Base-by-base conservation (phyloP, 2,329 filamentous ascomycete species). In the Colletotrichum tabaci region DNA sequence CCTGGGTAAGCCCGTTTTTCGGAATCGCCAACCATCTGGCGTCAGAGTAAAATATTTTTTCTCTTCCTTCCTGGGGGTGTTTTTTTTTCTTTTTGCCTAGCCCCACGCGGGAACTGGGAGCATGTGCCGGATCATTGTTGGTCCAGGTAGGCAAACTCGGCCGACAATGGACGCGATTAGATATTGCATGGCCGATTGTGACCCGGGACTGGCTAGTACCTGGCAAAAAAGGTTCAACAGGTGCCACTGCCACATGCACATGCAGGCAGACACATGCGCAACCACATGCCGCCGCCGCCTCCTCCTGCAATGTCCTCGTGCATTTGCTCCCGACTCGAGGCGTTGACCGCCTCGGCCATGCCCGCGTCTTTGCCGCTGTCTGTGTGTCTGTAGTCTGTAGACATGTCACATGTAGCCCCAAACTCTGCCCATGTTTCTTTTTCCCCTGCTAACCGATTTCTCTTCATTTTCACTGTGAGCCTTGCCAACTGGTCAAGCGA, bases 61-160 rank as follows among this genome's bases (percentile, higher is more conserved):
- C 47, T 23, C 8, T 9, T 38, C 35, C 35, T 8, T 38, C 35
- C 35, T 38, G 35, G 35, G 35, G 35, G 35, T 26, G 16, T 52
- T 35, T 16, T 40, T 55, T 18, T 35, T 40, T 21, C 38, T 42
- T 26, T 42, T 42, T 26, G n/a, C 38, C 23, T 56, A 60, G 55
- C 61, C 50, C 50, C 67, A 71, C 64, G 64, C 67, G 56, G 44
- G 56, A 62, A 42, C 50, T 52, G 67, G 68, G 68, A 67, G 62
- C 64, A 68, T 16, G 46, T 21, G 10, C 58, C 64, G 57, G 68
- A 71, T 35, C n/a, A 62, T 62, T 38, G 52, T 68, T 71, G 26
- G 61, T 60, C 44, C 64, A 9, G 21, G 21, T 46, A 35, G 57
- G 49, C 23, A 38, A 50, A n/a, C 40, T 61, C 15, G 35, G 26